Percentiles rank a stretch among this genome's conserved stretches.
phyloP scores from a whole-genome alignment of 1,284 basidiomycete genomes.

The Ustilago esculenta region DNA sequence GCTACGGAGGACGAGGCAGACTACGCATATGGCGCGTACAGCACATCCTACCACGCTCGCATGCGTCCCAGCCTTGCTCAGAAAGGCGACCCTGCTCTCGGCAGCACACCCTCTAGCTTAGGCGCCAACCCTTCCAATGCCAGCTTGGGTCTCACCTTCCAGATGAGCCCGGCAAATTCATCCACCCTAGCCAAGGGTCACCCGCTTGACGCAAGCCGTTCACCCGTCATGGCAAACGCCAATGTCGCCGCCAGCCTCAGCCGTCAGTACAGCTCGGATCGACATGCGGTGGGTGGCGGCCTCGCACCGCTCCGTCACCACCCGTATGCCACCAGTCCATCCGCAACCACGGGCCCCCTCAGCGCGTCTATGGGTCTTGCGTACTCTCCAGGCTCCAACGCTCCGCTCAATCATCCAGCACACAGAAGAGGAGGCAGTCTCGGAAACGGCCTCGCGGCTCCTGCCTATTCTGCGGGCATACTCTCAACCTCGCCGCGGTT shows the following conservation, averaged over 20 bases:
- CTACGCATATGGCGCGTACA: slow-evolving; percentile 22
- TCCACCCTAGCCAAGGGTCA: slow-evolving; percentile 39
- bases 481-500: slow-evolving; percentile 50
- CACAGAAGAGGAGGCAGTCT: slow-evolving; percentile 51
- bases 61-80: slow-evolving; percentile 19
- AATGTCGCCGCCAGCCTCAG: slow-evolving; percentile 39
- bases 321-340: slow-evolving; percentile 52
- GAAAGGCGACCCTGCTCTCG: slow-evolving; percentile 24
- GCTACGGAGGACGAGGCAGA: slow-evolving; percentile 61
- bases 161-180: slow-evolving; percentile 43
- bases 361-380: slow-evolving; percentile 53
- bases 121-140: slow-evolving; percentile 36
- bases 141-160: slow-evolving; percentile 50
- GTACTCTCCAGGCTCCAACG: slow-evolving; percentile 53
- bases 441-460: slow-evolving; percentile 48
- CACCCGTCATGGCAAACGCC: slow-evolving; percentile 24
- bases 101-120: slow-evolving; percentile 36
- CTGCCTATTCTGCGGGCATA: slow-evolving; percentile 31
- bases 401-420: slow-evolving; percentile 42
- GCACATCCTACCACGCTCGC: slow-evolving; percentile 34
- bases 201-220: slow-evolving; percentile 34
- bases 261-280: slow-evolving; percentile 55
- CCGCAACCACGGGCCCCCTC: slow-evolving; percentile 45
- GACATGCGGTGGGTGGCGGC: slow-evolving; percentile 22
- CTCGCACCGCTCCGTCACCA: slow-evolving; percentile 48